Percentiles rank a stretch among this genome's conserved stretches.
These are phyloP conservation scores for Ramaria sp. DNA, from an alignment of 768 basidiomycete genomes.

Conservation along the genomic window DNA sequence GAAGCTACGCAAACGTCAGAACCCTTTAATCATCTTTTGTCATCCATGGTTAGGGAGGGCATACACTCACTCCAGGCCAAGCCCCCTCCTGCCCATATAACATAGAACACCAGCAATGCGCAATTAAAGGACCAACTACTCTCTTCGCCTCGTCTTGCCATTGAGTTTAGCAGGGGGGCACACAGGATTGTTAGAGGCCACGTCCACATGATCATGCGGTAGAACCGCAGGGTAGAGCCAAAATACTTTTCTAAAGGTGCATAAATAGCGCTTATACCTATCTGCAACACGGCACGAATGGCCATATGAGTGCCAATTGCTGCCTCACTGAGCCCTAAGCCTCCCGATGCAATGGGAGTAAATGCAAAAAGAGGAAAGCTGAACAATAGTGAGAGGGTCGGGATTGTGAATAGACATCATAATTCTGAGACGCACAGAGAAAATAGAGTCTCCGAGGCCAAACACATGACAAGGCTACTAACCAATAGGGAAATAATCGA, in stretches of 20 bases:
- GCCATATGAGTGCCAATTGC: constrained; percentile 11
- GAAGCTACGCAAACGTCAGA: constrained; percentile 1
- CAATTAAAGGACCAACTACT: not conserved
- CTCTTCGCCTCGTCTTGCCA: constrained; percentile 1
- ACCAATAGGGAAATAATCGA: constrained; percentile 8
- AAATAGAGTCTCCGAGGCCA: constrained; percentile 6
- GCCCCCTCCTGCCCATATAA: constrained; percentile 6
- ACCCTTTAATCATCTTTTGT: not conserved
- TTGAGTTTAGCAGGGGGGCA: constrained; percentile 4
- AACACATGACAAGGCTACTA: constrained; percentile 4
- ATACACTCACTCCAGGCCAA: constrained; percentile 9
- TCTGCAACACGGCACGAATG: constrained; percentile 8
- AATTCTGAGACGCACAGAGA: constrained; percentile 3
- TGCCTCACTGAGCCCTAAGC: constrained; percentile 11
- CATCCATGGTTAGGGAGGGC: not conserved
- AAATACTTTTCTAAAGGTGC: not conserved
- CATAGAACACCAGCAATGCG: constrained; percentile 4
- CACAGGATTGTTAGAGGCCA: constrained; percentile 6
- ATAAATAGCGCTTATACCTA: constrained; percentile 3
- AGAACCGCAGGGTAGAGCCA: constrained; percentile 6
- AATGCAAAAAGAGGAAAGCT: constrained; percentile 11
- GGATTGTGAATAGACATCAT: not conserved
- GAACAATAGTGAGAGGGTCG: not conserved
- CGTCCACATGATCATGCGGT: constrained; percentile 1
- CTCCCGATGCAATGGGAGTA: constrained; percentile 11